These are phyloP conservation scores for Coemansia sp. DNA, from an alignment of 192 early-diverging fungal genomes.

Conservation along the genomic window DNA sequence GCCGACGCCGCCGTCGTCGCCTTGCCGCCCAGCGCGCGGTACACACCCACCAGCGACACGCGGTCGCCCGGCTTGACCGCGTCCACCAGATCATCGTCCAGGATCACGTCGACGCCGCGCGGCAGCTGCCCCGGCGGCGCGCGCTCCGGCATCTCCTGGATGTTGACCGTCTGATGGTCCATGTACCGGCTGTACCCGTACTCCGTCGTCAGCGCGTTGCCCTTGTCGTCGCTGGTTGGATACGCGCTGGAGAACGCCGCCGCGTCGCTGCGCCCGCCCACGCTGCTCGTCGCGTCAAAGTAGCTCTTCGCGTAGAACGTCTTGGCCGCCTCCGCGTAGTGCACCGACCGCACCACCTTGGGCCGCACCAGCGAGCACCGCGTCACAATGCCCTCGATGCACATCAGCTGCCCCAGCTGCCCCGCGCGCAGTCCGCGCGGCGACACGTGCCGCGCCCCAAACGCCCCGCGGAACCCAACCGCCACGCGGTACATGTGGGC, in stretches of 20 bases:
- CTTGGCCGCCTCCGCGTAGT: conserved; percentile 84
- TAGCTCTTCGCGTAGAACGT: conserved; percentile 82
- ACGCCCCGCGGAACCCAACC: conserved; percentile 85
- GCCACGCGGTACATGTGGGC: conserved; percentile 40
- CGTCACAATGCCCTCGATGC: conserved; percentile 96
- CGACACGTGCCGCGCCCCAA: conserved; percentile 83
- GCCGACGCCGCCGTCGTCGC: conserved; percentile 72
- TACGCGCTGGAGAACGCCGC: conserved; percentile 68
- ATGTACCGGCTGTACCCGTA: conserved; percentile 86
- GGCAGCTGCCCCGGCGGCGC: conserved; percentile 92
- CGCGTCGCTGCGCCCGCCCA: conserved; percentile 25
- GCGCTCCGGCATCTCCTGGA: conserved; percentile 99
- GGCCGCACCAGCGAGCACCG: conserved; percentile 95
- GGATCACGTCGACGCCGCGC: conserved; percentile 86
- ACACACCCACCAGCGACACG: conserved; percentile 89
- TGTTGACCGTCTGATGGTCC: conserved; percentile 87
- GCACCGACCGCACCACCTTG: conserved; percentile 86
- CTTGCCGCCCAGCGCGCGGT: conserved; percentile 78
- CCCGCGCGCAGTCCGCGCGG: conserved; percentile 79
- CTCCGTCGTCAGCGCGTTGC: conserved; percentile 87
- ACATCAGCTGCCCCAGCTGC: conserved; percentile 82
- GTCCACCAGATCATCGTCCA: conserved; percentile 96
- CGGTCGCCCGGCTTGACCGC: conserved; percentile 94
- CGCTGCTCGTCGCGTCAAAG: conserved; percentile 78
- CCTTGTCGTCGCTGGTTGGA: conserved; percentile 92